Evolutionary conservation across 176 grass and related monocot species (phyloP).

Genomic region (Zea mays): DNA sequence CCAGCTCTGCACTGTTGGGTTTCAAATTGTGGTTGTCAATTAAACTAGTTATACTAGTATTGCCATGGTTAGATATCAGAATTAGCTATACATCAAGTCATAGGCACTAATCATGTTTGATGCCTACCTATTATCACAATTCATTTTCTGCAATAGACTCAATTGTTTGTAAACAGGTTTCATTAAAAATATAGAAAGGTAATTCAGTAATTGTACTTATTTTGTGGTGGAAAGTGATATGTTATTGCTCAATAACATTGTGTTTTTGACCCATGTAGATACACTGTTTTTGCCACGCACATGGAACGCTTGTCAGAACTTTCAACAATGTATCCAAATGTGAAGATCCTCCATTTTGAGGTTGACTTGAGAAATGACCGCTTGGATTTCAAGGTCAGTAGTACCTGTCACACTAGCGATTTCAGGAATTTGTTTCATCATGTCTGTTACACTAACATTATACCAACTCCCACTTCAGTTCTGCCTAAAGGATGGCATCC

Average conservation of each 20-base stretch:
- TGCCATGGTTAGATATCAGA: neutral
- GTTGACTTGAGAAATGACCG: constrained; percentile 77
- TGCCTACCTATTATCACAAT: neutral
- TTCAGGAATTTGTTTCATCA: constrained; percentile 15
- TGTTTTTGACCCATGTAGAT: constrained; percentile 47
- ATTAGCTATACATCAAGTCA: constrained; percentile 6
- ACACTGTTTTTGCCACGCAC: constrained; percentile 88
- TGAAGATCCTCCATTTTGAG: constrained; percentile 94
- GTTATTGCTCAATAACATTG: neutral
- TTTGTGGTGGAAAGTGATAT: constrained; percentile 7
- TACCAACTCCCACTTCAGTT: constrained; percentile 44
- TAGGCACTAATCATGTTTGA: neutral
- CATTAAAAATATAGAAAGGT: neutral
- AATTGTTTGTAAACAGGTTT: neutral
- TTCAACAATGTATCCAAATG: constrained; percentile 88
- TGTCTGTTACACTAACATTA: constrained; percentile 18
- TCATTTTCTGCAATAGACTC: neutral
- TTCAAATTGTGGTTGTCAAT: constrained; percentile 4
- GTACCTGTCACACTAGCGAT: neutral
- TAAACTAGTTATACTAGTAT: constrained; percentile 6
- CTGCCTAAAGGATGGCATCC: constrained; percentile 69
- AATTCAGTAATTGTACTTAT: neutral
- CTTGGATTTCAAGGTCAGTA: constrained; percentile 90
- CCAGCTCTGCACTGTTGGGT: neutral
- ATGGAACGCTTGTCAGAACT: constrained; percentile 94